These are phyloP conservation scores for Neurospora sp. DNA, from an alignment of 495 filamentous ascomycete species.

Conservation along the genomic window DNA sequence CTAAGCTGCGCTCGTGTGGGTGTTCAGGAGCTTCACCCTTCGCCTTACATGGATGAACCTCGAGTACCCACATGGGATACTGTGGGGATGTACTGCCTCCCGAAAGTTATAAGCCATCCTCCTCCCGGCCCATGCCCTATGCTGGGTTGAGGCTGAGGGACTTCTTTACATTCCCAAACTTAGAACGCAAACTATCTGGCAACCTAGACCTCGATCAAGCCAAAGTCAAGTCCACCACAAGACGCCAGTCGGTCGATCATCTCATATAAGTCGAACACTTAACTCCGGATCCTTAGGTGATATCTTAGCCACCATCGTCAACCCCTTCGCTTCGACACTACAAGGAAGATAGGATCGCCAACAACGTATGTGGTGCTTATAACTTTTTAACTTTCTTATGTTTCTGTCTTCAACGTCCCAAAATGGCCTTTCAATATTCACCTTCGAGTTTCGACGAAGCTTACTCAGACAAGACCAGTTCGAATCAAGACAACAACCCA, in stretches of 20 bases:
- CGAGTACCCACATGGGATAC: background rate
- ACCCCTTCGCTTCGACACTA: background rate
- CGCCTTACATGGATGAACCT: background rate
- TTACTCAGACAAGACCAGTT: conserved; percentile 38
- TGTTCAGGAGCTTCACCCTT: background rate
- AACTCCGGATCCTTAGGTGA: background rate
- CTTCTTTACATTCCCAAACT: conserved; percentile 22
- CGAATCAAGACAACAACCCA: conserved; percentile 25
- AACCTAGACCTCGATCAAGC: background rate
- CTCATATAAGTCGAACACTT: conserved; percentile 19
- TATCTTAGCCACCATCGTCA: background rate
- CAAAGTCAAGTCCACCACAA: background rate
- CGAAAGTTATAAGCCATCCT: conserved; percentile 22
- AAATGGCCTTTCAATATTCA: conserved; percentile 25
- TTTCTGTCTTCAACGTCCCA: conserved; percentile 2
- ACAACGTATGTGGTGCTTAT: conserved; percentile 21
- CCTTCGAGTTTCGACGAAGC: conserved; percentile 23
- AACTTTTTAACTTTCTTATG: conserved; percentile 4
- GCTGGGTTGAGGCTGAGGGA: conserved; percentile 23
- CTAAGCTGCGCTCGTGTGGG: background rate
- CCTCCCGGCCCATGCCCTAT: conserved; percentile 16
- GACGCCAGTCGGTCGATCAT: background rate
- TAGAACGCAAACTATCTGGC: conserved; percentile 9
- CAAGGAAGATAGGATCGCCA: background rate
- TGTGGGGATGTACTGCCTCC: conserved; percentile 23